Evolutionary conservation across 2,329 filamentous ascomycete genomes (phyloP), one percentile per base, ranked within the genome.

Genomic region (Aspergillus novofumigatus): DNA sequence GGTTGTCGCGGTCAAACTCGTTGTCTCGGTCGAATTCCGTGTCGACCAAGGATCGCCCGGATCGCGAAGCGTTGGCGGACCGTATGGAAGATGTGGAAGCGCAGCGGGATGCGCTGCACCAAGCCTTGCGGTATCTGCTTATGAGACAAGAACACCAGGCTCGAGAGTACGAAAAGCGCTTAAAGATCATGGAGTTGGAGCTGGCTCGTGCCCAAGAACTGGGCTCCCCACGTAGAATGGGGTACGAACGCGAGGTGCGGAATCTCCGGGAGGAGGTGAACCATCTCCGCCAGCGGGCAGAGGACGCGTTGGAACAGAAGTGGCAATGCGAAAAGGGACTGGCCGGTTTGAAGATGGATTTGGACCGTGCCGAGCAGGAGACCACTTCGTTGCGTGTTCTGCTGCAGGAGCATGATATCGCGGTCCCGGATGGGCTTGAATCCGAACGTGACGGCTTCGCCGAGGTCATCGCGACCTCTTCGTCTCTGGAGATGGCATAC

Each of bases 311-410:
- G 14, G 91, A 96, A 69, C 90, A 96, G 68, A 97, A 97, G 75
- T 97, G 91, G 88, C 89, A 95, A 70, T 93, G 92, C 60, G 93
- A 97, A 75, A 95, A 95, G 76, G 91, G 91, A 20, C 79, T 97
- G 1, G 83, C 86, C 53, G 91, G 92, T 55, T 78, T 97, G 56
- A 96, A 96, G 78, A 97, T 96, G 89, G 93, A 97, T 69, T 84
- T 99, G 45, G 94, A 97, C 74, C 90, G 92, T 60, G 92, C 94
- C 26, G 91, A 97, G 73, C 90, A 94, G 71, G 94, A 99, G 76
- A 96, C 96, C 29, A 80, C 85, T 44, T 90, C 90, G n/a, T 82
- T 99, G 44, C 86, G 91, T 47, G 83, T 80, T 32, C 80, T 97
- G 26, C 82, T 97, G 21, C 80, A 87, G 59, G 91, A 96, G 72